Base-by-base conservation (phyloP, 2,329 filamentous ascomycete genomes). In the Juglanconis sp. region DNA sequence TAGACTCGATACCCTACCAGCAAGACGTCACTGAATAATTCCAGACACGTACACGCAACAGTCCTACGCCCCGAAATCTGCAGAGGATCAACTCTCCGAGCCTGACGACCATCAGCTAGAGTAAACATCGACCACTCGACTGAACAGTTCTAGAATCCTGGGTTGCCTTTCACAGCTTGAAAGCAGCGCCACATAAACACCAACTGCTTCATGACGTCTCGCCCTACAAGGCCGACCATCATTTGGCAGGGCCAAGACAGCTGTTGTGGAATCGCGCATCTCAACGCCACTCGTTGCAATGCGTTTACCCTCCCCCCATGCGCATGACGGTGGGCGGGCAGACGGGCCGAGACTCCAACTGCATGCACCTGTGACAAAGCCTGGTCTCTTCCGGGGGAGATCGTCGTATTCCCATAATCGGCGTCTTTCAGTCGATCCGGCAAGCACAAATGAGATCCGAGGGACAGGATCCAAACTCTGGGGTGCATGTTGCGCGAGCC, bases 291-390 rank as follows among this genome's bases (percentile, higher is more conserved):
- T 31, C 48, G n/a, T 31, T 51, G 48, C 42, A 36, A 53, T 53
- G 50, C 13, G 50, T 30, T 34, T 35, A 38, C 34, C 32, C 34
- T 52, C 32, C 49, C 32, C 3, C 11, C 8, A 32, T 17, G 30
- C 34, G 3, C 24, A 31, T 40, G 53, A 17, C 44, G 24, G 31
- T 30, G 13, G 24, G 17, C 38, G 13, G 11, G n/a, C 42, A 36
- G 46, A 15, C 56, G 50, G 56, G 42, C 50, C 56, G 50, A 31
- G 17, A 53, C 34, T 53, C 50, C 56, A n/a, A 59, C 10, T 17
- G 11, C 30, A 24, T 24, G 24, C 24, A 24, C 24, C 17, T 13
- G 42, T 47, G 42, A 34, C 44, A 42, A 7, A 59, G 44, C n/a
- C 30, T 35, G 36, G 36, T 11, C 30, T 53, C 24, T 30, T 15